phyloP scores from a whole-genome alignment of 129 eudicot species.

The Artemisia argyi region DNA sequence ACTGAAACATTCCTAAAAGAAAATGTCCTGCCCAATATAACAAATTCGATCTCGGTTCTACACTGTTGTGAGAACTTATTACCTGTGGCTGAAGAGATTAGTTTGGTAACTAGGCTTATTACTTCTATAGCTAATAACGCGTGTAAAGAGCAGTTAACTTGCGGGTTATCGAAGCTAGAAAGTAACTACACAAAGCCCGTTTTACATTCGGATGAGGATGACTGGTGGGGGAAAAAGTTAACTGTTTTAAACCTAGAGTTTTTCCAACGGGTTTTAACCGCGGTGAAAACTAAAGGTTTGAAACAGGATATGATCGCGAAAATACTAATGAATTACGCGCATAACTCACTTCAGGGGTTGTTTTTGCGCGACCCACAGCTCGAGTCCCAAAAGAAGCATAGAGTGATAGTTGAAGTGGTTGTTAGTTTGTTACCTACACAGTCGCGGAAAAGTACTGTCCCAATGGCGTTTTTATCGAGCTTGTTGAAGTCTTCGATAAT shows the following conservation, averaged over 20 bases:
- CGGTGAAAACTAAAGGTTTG: constrained; percentile 76
- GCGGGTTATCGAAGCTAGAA: constrained; percentile 79
- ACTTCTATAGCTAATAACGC: constrained; percentile 82
- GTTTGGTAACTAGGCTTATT: constrained; percentile 55
- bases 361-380: constrained; percentile 56
- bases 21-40: constrained; percentile 57
- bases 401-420: constrained; percentile 69
- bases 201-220: constrained; percentile 49
- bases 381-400: constrained; percentile 68
- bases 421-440: constrained; percentile 76
- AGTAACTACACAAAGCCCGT: constrained; percentile 52
- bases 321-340: constrained; percentile 83
- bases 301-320: constrained; percentile 82
- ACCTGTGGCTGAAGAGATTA: constrained; percentile 79
- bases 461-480: constrained; percentile 93
- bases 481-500: constrained; percentile 69
- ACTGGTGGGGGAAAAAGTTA: constrained; percentile 95
- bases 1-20: constrained; percentile 67
- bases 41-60: constrained; percentile 75
- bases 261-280: constrained; percentile 73
- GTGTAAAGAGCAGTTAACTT: constrained; percentile 80
- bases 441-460: constrained; percentile 86
- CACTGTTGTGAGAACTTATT: constrained; percentile 73
- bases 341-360: constrained; percentile 74
- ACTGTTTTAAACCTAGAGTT: constrained; percentile 65